These are phyloP conservation scores for Lentinula edodes DNA, from an alignment of 768 basidiomycete species.

Conservation along the genomic window DNA sequence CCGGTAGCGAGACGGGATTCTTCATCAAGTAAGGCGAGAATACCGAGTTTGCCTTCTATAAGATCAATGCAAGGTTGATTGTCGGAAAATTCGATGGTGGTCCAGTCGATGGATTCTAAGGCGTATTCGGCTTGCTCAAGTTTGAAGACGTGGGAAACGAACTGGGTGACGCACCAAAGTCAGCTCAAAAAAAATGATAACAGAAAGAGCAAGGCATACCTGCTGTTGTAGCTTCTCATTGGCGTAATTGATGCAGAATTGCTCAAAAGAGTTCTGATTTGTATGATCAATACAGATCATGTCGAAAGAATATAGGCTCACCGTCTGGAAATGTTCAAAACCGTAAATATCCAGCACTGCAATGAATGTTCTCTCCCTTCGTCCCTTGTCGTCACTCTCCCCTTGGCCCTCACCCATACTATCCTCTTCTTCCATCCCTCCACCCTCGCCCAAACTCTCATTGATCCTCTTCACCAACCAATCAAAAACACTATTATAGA, in stretches of 20 bases:
- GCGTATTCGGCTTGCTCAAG: conserved; percentile 99
- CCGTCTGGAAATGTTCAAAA: conserved; percentile 96
- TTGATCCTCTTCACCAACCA: conserved; percentile 98
- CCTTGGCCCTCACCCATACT: conserved; percentile 56
- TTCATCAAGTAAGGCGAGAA: conserved; percentile 91
- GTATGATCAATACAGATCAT: background rate
- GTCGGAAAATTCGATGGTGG: conserved; percentile 98
- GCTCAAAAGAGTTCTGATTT: conserved; percentile 48
- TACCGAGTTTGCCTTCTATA: conserved; percentile 95
- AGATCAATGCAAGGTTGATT: conserved; percentile 99
- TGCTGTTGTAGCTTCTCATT: conserved; percentile 98
- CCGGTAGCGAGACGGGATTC: conserved; percentile 95
- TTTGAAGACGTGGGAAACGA: conserved; percentile 99
- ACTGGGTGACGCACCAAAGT: conserved; percentile 38
- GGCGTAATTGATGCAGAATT: conserved; percentile 99
- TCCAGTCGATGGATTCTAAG: conserved; percentile 98
- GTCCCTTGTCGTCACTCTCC: conserved; percentile 32
- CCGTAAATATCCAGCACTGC: conserved; percentile 98
- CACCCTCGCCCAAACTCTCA: conserved; percentile 58
- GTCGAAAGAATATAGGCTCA: conserved; percentile 16
- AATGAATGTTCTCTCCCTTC: conserved; percentile 88
- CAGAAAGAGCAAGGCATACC: conserved; percentile 37
- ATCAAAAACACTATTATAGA: conserved; percentile 97
- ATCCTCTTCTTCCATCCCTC: conserved; percentile 68
- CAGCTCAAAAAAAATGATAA: background rate